phyloP scores from a whole-genome alignment of 129 eudicot genomes.

The Helichrysum umbraculigerum region DNA sequence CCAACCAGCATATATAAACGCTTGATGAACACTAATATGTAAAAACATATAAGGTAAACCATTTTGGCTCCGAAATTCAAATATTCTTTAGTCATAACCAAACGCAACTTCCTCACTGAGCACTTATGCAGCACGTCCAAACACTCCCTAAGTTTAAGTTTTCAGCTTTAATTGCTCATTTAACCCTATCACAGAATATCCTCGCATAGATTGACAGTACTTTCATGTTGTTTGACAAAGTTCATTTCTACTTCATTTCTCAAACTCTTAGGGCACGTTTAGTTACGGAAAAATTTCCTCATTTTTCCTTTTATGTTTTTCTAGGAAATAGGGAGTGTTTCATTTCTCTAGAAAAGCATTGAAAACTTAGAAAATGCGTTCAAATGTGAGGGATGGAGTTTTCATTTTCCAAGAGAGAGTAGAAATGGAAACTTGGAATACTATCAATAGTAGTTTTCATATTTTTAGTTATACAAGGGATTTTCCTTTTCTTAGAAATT shows the following conservation, averaged over 20 bases:
- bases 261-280: too few relatives aligned
- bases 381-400: too few relatives aligned
- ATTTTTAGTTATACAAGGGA: too few relatives aligned
- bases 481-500: too few relatives aligned
- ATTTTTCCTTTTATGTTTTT: too few relatives aligned
- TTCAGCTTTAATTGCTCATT: neutral
- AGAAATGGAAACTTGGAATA: too few relatives aligned
- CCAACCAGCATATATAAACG: neutral
- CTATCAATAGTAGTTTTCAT: too few relatives aligned
- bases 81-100: neutral
- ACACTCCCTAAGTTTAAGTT: neutral
- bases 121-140: neutral
- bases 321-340: too few relatives aligned
- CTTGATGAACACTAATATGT: neutral
- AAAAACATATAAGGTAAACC: conserved; percentile 1
- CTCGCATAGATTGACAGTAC: neutral
- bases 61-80: neutral
- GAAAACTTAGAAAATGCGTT: too few relatives aligned
- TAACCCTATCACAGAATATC: neutral
- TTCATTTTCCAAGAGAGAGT: too few relatives aligned
- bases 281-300: too few relatives aligned
- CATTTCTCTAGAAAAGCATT: too few relatives aligned
- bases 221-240: neutral
- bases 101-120: neutral
- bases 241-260: neutral